These are phyloP conservation scores for Phaeoacremonium minimum DNA, from an alignment of 2,329 filamentous ascomycete genomes.

Conservation along the genomic window DNA sequence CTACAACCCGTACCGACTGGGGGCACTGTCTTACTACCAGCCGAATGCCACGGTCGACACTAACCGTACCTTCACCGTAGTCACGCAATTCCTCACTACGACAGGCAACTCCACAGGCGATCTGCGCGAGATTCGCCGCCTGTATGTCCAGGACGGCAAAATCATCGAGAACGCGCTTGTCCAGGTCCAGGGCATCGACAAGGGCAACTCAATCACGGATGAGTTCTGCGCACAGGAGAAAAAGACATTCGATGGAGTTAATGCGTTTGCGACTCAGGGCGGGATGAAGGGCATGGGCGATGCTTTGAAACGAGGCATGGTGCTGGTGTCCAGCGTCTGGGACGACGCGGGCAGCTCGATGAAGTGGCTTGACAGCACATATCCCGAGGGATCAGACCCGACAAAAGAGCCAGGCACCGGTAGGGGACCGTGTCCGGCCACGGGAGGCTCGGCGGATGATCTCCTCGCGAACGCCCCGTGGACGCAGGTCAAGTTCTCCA, in stretches of 20 bases:
- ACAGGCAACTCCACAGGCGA: conserved; percentile 24
- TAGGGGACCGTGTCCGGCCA: conserved; percentile 44
- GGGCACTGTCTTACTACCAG: conserved; percentile 17
- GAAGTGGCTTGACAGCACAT: conserved; percentile 44
- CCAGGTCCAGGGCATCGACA: conserved; percentile 14
- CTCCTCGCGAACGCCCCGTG: conserved; percentile 34
- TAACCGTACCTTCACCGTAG: conserved; percentile 26
- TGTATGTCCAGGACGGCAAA: conserved; percentile 45
- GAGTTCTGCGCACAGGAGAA: conserved; percentile 52
- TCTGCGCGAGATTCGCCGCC: conserved; percentile 39
- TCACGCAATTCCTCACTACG: conserved; percentile 40
- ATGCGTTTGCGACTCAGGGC: conserved; percentile 28
- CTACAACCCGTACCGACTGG: conserved; percentile 35
- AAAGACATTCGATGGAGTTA: conserved; percentile 44
- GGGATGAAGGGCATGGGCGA: conserved; percentile 18
- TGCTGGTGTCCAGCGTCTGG: conserved; percentile 44
- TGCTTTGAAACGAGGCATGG: conserved; percentile 28
- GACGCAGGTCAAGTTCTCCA: conserved; percentile 47
- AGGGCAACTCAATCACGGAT: conserved; percentile 41
- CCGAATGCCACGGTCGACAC: conserved; percentile 37
- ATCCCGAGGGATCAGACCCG: conserved; percentile 45
- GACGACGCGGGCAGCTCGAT: conserved; percentile 40
- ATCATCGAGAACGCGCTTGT: conserved; percentile 35
- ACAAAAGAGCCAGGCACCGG: conserved; percentile 30
- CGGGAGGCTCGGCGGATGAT: conserved; percentile 38